These are phyloP conservation scores for Schizochytrium sp. DNA, from an alignment of 108 stramenopile genomes.

Conservation along the genomic window DNA sequence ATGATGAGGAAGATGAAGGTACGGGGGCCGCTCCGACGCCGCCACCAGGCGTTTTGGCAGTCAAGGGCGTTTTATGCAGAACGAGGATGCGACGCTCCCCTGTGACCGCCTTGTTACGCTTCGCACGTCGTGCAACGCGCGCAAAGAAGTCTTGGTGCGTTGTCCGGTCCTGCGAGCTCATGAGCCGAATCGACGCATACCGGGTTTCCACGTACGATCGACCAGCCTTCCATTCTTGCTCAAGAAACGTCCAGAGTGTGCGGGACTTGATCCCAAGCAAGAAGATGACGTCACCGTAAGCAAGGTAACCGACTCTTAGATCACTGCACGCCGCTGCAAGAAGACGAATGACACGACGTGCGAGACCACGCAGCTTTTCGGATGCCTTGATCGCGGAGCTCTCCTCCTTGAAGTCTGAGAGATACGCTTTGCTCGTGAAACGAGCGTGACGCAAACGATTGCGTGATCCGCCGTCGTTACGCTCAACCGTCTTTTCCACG, in stretches of 20 bases:
- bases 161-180: background rate
- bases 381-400: background rate
- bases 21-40: background rate
- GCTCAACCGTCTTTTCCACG: background rate
- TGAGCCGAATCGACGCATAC: background rate
- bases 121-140: background rate
- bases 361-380: background rate
- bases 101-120: background rate
- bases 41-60: background rate
- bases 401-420: background rate
- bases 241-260: background rate
- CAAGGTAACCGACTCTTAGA: background rate
- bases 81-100: background rate
- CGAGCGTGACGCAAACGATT: background rate
- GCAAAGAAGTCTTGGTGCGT: background rate
- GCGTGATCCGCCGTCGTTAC: background rate
- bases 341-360: background rate
- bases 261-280: background rate
- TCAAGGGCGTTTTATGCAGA: background rate
- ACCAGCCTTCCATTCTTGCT: background rate
- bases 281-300: background rate
- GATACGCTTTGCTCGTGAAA: background rate
- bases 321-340: background rate
- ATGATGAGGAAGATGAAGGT: background rate
- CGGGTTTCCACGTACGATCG: background rate